Percentiles rank a stretch among this genome's conserved stretches.
Evolutionary conservation across 1,284 basidiomycete species (phyloP).

Genomic region (Rhizoctonia solani): DNA sequence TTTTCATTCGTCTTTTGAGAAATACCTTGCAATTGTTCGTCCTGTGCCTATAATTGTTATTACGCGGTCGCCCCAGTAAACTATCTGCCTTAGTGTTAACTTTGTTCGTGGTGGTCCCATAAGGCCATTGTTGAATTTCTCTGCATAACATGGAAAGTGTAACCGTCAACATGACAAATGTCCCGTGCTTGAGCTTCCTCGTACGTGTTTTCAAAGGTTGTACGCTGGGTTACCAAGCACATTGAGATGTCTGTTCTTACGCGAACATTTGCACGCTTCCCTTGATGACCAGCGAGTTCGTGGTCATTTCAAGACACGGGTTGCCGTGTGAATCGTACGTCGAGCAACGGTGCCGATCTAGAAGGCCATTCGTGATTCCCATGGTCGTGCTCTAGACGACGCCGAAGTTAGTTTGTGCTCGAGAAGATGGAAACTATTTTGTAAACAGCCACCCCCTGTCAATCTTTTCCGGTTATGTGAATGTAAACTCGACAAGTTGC

Average conservation of each 20-base stretch:
- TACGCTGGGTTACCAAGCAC: no score
- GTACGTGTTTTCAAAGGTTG: no score
- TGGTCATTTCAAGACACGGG: background rate
- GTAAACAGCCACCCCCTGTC: background rate
- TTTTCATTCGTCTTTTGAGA: background rate
- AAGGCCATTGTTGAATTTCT: no score
- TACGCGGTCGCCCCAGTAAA: background rate
- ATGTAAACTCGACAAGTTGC: background rate
- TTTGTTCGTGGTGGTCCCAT: background rate
- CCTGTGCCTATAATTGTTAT: slow-evolving; percentile 1
- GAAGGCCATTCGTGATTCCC: background rate
- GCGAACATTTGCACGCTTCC: no score
- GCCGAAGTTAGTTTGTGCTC: no score
- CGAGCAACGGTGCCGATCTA: slow-evolving; percentile 1
- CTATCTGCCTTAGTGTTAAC: background rate
- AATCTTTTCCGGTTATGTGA: background rate
- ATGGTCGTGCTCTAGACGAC: background rate
- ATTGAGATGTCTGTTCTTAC: no score
- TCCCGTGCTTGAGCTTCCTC: no score
- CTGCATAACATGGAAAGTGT: no score
- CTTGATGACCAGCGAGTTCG: no score
- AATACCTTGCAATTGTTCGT: background rate
- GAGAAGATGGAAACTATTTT: background rate
- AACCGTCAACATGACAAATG: no score
- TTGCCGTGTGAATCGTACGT: background rate